phyloP scores from a whole-genome alignment of 176 grass and related monocot species.

The Carex parvula region DNA sequence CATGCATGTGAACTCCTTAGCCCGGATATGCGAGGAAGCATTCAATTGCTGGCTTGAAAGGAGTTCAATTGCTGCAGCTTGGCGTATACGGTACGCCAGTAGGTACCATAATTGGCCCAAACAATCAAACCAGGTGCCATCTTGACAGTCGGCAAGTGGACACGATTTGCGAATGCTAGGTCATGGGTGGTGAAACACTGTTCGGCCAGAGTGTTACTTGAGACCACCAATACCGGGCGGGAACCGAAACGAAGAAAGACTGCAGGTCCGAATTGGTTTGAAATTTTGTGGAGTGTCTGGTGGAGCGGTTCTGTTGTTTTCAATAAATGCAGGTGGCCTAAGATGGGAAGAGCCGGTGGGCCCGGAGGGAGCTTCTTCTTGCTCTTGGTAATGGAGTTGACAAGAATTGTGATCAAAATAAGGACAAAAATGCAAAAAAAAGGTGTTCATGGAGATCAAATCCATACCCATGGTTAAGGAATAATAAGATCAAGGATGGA shows the following conservation, averaged over 20 bases:
- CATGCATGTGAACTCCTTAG: background rate
- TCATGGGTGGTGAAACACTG: conserved; percentile 34
- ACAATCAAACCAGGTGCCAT: background rate
- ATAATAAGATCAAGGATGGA: background rate
- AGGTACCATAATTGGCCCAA: conserved; percentile 6
- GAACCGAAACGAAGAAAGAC: conserved; percentile 26
- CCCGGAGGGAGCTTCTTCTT: conserved; percentile 9
- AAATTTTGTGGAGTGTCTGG: conserved; percentile 9
- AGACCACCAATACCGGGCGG: conserved; percentile 23
- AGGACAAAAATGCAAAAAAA: background rate
- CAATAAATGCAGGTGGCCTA: conserved; percentile 29
- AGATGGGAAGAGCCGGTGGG: conserved; percentile 18
- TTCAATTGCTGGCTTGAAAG: conserved; percentile 5
- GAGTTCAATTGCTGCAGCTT: background rate
- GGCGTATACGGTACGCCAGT: conserved; percentile 5
- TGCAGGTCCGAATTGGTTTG: conserved; percentile 10
- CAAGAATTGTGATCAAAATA: background rate
- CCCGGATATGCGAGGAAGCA: conserved; percentile 7
- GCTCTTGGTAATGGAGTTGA: background rate
- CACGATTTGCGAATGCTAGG: conserved; percentile 30
- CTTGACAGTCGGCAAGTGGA: background rate
- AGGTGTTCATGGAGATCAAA: background rate
- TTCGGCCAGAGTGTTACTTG: conserved; percentile 10
- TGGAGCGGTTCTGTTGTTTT: conserved; percentile 15
- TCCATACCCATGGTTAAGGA: conserved; percentile 4